These are phyloP conservation scores for Bryoerythrophyllum caledonicum DNA, from an alignment of 225 moss, liverwort and hornwort species.

Conservation along the genomic window DNA sequence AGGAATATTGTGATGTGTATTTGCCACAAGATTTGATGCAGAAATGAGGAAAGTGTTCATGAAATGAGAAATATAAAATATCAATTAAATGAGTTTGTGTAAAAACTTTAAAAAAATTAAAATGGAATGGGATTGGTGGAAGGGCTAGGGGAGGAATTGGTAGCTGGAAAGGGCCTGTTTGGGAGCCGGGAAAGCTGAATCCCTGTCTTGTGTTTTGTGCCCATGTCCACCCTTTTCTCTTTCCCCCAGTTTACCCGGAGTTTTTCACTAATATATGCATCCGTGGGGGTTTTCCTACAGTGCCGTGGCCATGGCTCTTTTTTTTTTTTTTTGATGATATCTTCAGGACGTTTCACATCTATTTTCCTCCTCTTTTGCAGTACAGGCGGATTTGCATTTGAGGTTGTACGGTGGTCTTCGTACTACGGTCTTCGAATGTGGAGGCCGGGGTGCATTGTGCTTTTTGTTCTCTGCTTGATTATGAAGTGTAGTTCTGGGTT, in stretches of 20 bases:
- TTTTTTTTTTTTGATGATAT: not conserved
- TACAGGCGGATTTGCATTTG: too few species aligned
- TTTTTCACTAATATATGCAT: not conserved
- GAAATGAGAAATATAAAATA: too few species aligned
- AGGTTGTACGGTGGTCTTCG: too few species aligned
- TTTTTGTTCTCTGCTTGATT: too few species aligned
- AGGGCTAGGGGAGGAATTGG: not conserved
- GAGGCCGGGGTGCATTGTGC: too few species aligned
- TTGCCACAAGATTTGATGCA: too few species aligned
- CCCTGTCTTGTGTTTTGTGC: conserved; percentile 14
- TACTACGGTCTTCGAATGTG: too few species aligned
- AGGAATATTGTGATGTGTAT: not conserved
- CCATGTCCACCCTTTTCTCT: not conserved
- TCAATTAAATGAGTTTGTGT: too few species aligned
- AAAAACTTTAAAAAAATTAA: too few species aligned
- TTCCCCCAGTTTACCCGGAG: not conserved
- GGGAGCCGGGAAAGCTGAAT: not conserved
- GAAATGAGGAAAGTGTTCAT: too few species aligned
- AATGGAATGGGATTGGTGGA: not conserved
- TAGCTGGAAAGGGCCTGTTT: conserved; percentile 9
- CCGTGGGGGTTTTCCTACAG: not conserved
- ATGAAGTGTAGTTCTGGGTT: too few species aligned
- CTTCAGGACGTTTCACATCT: not conserved
- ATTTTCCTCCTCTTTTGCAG: too few species aligned
- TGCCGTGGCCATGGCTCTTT: not conserved